These are phyloP conservation scores for Zymoseptoria tritici DNA, from an alignment of 2,329 filamentous ascomycete genomes.

Conservation along the genomic window DNA sequence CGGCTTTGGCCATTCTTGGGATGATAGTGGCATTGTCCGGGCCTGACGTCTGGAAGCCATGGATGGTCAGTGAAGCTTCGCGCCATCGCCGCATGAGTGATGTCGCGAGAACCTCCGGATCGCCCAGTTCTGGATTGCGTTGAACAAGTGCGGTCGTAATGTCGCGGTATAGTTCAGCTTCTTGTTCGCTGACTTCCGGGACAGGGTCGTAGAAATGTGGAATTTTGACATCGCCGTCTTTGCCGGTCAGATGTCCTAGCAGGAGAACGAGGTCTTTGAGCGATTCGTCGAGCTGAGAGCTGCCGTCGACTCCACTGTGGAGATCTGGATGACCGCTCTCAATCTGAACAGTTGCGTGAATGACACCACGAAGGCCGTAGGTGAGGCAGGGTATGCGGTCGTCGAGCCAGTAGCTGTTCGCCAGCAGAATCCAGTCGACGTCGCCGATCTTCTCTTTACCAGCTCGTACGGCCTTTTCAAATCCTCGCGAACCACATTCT, in stretches of 20 bases:
- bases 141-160: slow-evolving; percentile 71
- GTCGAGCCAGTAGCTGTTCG: slow-evolving; percentile 98
- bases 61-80: slow-evolving; percentile 88
- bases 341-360: slow-evolving; percentile 85
- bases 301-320: slow-evolving; percentile 95
- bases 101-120: slow-evolving; percentile 64
- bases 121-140: slow-evolving; percentile 58
- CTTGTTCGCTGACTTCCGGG: slow-evolving; percentile 63
- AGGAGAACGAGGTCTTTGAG: slow-evolving; percentile 83
- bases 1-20: slow-evolving; percentile 78
- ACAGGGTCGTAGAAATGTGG: slow-evolving; percentile 86
- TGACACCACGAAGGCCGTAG: slow-evolving; percentile 85
- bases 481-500: slow-evolving; percentile 86
- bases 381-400: slow-evolving; percentile 93
- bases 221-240: slow-evolving; percentile 72
- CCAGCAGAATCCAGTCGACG: slow-evolving; percentile 88
- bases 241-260: slow-evolving; percentile 72
- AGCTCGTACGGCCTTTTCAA: slow-evolving; percentile 70
- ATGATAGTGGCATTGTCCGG: slow-evolving; percentile 84
- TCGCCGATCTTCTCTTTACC: slow-evolving; percentile 80
- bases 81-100: slow-evolving; percentile 92
- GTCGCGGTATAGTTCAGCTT: slow-evolving; percentile 74
- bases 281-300: slow-evolving; percentile 80
- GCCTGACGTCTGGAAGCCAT: slow-evolving; percentile 86
- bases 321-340: slow-evolving; percentile 81